Conservation (phyloP, 2,329 filamentous ascomycete genomes). For the Aspergillus viridinutans region DNA sequence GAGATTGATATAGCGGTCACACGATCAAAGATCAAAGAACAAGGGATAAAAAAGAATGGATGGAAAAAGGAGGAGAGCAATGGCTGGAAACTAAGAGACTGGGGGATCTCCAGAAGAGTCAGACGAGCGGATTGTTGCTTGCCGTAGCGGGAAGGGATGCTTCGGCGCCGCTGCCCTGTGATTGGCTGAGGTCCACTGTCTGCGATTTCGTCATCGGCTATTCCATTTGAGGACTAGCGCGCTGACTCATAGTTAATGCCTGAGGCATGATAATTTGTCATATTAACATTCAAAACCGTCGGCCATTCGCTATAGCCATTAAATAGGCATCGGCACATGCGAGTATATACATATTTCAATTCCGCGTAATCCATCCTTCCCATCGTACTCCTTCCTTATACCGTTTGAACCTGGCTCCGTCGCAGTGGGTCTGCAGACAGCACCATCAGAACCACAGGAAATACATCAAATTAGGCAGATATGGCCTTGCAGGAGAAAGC, state of each 20-base stretch:
- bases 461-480: background rate
- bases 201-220: constrained; percentile 1
- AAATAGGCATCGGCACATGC: no score
- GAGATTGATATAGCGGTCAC: background rate
- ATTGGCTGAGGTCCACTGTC: constrained; percentile 12
- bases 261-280: background rate
- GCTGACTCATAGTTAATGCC: background rate
- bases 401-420: background rate
- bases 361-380: no score
- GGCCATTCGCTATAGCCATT: no score
- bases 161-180: constrained; percentile 6
- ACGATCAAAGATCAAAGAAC: background rate
- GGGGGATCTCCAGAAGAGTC: background rate
- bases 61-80: background rate
- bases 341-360: no score
- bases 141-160: constrained; percentile 5
- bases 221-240: background rate
- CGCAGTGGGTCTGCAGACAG: background rate
- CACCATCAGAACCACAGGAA: background rate
- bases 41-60: constrained; percentile 1
- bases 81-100: background rate
- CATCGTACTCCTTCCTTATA: background rate
- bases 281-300: no score
- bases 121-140: background rate
- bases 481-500: background rate